Evolutionary conservation across 1,139 yeast species (phyloP), one percentile per base, ranked within the genome.

Genomic region (Schizosaccharomyces versatilis): DNA sequence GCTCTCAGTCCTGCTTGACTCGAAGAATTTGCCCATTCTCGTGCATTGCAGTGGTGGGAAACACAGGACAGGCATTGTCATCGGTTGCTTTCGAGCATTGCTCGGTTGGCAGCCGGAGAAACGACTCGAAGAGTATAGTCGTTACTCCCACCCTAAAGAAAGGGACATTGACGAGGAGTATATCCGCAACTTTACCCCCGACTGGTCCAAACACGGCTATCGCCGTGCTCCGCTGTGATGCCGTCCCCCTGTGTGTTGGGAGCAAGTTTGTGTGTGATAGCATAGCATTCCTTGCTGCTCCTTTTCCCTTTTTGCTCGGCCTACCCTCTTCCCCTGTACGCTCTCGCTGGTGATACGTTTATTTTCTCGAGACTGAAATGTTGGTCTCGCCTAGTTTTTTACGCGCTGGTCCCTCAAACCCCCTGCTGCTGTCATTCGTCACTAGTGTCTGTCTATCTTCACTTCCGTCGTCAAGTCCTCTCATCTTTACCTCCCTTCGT

Each of bases 11-110:
- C 85, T 86, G 12, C 67, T 86, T 14, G 73, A 90, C 62, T 95
- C 95, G 0, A 78, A 66, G 15, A 88, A 90, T 66, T 97, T 86
- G 57, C 98, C 98, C 0, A 72, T 90, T 12, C 71, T 90, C 58
- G 84, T 90, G 52, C 98, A 90, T 68, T 90, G 98, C 68, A 90
- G 90, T 67, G 72, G 96, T 57, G 98, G 98, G 7, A 90, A 90
- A 62, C 98, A 90, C 66, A 75, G 98, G 61, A 90, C 98, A 0
- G 98, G 98, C 0, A 90, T 97, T 67, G 72, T 90, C 15, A 90
- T 90, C 9, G 98, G 98, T 1, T 90, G 95, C 61, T 72, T 90
- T 48, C 70, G 98, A 58, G 73, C 93, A 61, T 69, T 88, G 55
- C 97, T 90, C 65, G 78, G 80, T 59, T 90, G 98, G 98, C 81